Evolutionary conservation across 441 rosid genomes (phyloP), one percentile per base, ranked within the genome.

Genomic region (Pelargonium citronellum): DNA sequence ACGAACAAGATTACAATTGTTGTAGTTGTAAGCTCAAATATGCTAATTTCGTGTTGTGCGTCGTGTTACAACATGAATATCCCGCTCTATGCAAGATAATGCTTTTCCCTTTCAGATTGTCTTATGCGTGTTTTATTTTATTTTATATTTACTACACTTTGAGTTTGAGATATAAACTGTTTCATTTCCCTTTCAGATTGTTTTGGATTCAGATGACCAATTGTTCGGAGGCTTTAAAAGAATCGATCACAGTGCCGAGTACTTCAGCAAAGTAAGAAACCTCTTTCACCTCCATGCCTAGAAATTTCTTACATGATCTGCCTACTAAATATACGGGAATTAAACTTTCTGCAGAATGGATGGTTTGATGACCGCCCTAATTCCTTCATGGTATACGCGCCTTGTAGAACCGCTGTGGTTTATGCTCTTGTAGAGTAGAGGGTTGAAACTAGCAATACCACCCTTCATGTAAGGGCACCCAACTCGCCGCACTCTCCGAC

Each of bases 331-430:
- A 60, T 47, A 8, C 8, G 9, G 57, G 8, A 70, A 47, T 44
- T 27, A 22, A 69, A 69, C 69, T 67, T 34, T 49, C 61, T 81
- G 79, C 91, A 95, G 99, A 91, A 87, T 12, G 96, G 91, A 49
- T 76, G 83, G 86, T 82, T 75, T 67, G 89, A 95, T 19, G 82
- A 87, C 67, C 87, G 97, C 20, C 97, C 96, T 60, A 73, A 82
- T 46, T 95, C 95, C 47, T 83, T 95, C 81, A 62, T 82, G 84
- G 87, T 91, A 65, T 91, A 95, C 75, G 84, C 99, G 1, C 98
- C 99, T 3, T 75, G 82, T 73, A 89, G 99, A 83, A 90, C 97
- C 1, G 97, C 96, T 20, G 95, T 87, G 47, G 98, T 95, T 19
- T 95, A 90, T 68, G 96, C 91, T 30, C 81, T 87, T 61, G 89